Evolutionary conservation across 139 green algal species (phyloP).

Genomic region (Ostreobium quekettii): DNA sequence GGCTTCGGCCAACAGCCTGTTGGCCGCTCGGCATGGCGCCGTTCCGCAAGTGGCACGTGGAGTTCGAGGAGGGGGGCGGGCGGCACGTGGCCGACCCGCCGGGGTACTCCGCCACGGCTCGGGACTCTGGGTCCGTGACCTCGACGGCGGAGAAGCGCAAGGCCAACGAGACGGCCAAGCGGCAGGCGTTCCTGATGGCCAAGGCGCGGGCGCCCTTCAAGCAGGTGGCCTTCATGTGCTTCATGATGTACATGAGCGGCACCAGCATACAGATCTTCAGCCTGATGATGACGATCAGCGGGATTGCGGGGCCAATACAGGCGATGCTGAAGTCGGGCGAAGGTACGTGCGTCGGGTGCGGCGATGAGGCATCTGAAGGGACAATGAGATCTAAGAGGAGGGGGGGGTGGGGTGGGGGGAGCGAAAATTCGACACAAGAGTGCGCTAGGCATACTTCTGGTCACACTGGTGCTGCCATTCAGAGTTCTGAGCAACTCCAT

Average conservation of each 20-base stretch:
- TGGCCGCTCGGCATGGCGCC: background rate
- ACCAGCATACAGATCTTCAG: slow-evolving; percentile 85
- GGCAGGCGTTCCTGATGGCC: background rate
- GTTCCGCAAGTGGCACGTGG: slow-evolving; percentile 3
- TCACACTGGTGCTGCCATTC: too few species aligned
- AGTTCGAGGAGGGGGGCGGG: background rate
- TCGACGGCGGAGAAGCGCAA: background rate
- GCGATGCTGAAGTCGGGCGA: slow-evolving; percentile 62
- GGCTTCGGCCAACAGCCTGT: too few species aligned
- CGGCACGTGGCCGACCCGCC: slow-evolving; percentile 9
- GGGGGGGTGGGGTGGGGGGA: too few species aligned
- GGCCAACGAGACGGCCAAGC: slow-evolving; percentile 1
- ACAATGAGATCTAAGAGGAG: too few species aligned
- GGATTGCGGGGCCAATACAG: slow-evolving; percentile 65
- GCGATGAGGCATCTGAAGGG: background rate
- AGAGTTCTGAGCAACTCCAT: too few species aligned
- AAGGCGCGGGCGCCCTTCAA: slow-evolving; percentile 7
- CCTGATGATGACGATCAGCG: slow-evolving; percentile 79
- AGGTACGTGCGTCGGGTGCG: slow-evolving; percentile 37
- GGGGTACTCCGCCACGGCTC: background rate
- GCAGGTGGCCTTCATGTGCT: slow-evolving; percentile 72
- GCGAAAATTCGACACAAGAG: too few species aligned
- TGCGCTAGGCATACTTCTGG: too few species aligned
- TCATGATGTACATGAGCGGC: slow-evolving; percentile 96
- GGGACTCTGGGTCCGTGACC: background rate